A percentile compares a stretch with the other conserved stretches of the same genome.
phyloP scores from a whole-genome alignment of 108 stramenopile species.

The Cyclotella kingstonii region DNA sequence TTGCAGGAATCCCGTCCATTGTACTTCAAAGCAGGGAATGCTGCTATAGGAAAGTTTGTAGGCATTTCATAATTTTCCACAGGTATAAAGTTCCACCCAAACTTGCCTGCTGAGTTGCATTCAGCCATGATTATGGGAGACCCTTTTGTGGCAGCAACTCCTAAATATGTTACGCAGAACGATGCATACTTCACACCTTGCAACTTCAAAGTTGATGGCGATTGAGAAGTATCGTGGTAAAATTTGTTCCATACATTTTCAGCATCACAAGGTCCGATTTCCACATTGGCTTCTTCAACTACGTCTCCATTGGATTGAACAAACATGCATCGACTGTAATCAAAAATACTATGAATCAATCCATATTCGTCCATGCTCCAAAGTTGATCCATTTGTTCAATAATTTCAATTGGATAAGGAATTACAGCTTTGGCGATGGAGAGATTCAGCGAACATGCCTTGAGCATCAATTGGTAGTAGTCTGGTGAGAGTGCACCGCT shows the following conservation, averaged over 20 bases:
- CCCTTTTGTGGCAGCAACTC: conserved; percentile 21
- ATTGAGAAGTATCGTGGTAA: conserved; percentile 4
- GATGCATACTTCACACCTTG: conserved; percentile 16
- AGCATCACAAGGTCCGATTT: conserved; percentile 32
- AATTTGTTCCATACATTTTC: conserved; percentile 20
- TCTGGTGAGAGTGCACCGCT: conserved; percentile 40
- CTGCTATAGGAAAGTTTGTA: not conserved
- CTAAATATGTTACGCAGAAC: conserved; percentile 33
- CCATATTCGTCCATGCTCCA: conserved; percentile 38
- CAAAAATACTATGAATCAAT: conserved; percentile 27
- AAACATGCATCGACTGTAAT: conserved; percentile 32
- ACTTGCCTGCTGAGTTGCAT: conserved; percentile 23
- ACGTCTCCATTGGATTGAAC: conserved; percentile 12
- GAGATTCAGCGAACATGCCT: conserved; percentile 18
- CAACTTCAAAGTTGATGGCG: conserved; percentile 12
- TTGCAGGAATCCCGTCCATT: conserved; percentile 30
- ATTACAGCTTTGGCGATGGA: too few species aligned
- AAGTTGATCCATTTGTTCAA: conserved; percentile 48
- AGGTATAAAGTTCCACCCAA: conserved; percentile 38
- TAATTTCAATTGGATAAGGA: conserved; percentile 3
- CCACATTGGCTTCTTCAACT: conserved; percentile 23
- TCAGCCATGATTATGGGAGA: conserved; percentile 26
- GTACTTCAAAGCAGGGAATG: conserved; percentile 26
- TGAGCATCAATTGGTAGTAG: conserved; percentile 35
- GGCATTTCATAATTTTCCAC: conserved; percentile 9